A percentile compares a stretch with the other conserved stretches of the same genome.
These are phyloP conservation scores for Metschnikowia colocasiae DNA, from an alignment of 805 yeast genomes.

Conservation along the genomic window DNA sequence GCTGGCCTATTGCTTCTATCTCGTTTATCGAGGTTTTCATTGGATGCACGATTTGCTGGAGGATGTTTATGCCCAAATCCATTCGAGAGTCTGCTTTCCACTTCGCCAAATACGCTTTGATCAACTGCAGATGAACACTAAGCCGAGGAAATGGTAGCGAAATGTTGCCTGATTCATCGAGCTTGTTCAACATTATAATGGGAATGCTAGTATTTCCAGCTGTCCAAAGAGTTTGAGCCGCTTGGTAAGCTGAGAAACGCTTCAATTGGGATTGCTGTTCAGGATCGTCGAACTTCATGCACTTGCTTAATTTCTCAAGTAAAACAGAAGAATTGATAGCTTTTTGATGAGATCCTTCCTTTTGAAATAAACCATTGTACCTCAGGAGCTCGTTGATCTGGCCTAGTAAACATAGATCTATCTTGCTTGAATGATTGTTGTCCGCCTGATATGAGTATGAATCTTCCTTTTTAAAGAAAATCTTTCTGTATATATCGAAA, in stretches of 20 bases:
- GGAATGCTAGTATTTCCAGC: conserved; percentile 56
- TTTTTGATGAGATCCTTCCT: conserved; percentile 41
- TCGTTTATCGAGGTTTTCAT: conserved; percentile 24
- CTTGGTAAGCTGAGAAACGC: conserved; percentile 27
- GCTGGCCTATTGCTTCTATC: conserved; percentile 19
- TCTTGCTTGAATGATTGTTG: not conserved
- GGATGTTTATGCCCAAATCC: conserved; percentile 58
- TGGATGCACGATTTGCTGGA: conserved; percentile 53
- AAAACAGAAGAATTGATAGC: conserved; percentile 47
- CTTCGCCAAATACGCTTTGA: conserved; percentile 46
- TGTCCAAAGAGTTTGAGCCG: conserved; percentile 65
- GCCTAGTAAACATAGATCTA: conserved; percentile 21
- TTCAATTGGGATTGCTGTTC: conserved; percentile 14
- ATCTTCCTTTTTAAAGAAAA: not conserved
- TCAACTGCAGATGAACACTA: conserved; percentile 21
- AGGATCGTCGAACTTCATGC: not conserved
- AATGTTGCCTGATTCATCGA: conserved; percentile 13
- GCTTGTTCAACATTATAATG: conserved; percentile 46
- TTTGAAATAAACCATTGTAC: conserved; percentile 41
- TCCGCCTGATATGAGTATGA: too few species aligned
- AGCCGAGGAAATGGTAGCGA: conserved; percentile 17
- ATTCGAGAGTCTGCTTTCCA: conserved; percentile 75
- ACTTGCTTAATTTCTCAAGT: conserved; percentile 36
- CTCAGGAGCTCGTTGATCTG: conserved; percentile 37
- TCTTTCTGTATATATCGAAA: conserved; percentile 24